These are phyloP conservation scores for Nemania sp. DNA, from an alignment of 2,329 filamentous ascomycete species.

Conservation along the genomic window DNA sequence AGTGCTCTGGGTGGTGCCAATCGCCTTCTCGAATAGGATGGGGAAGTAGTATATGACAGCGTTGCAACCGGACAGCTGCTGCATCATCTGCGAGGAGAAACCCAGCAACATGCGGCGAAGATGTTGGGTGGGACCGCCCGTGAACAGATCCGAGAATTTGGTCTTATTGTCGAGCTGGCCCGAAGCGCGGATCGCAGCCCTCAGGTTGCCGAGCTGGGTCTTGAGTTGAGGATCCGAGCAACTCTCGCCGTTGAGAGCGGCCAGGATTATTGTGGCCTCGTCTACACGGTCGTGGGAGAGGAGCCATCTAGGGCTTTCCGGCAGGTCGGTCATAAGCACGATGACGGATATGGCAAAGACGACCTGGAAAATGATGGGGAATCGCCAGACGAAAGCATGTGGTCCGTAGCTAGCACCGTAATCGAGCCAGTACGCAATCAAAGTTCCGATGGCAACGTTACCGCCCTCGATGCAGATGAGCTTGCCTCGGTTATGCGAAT, in stretches of 20 bases:
- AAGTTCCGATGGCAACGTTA: constrained; percentile 48
- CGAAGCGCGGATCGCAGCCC: constrained; percentile 40
- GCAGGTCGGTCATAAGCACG: constrained; percentile 47
- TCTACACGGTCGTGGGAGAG: constrained; percentile 52
- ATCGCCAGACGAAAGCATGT: constrained; percentile 44
- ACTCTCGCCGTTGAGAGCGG: constrained; percentile 58
- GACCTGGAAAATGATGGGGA: constrained; percentile 49
- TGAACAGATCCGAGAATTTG: constrained; percentile 53
- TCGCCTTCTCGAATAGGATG: constrained; percentile 56
- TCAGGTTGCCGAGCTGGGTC: constrained; percentile 52
- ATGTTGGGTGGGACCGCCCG: constrained; percentile 65
- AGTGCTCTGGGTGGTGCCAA: constrained; percentile 49
- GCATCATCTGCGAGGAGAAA: constrained; percentile 63
- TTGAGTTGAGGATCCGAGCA: constrained; percentile 49
- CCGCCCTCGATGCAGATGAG: constrained; percentile 61
- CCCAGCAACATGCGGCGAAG: constrained; percentile 66
- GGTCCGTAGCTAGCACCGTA: constrained; percentile 45
- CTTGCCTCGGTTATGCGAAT: constrained; percentile 61
- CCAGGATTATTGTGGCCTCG: constrained; percentile 56
- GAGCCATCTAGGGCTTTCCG: constrained; percentile 59
- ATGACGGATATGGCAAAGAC: constrained; percentile 51
- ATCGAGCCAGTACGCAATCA: constrained; percentile 51
- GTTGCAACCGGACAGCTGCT: constrained; percentile 64
- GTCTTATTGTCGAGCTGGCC: constrained; percentile 40
- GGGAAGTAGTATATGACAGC: constrained; percentile 64